phyloP scores from a whole-genome alignment of 2,329 filamentous ascomycete genomes.

The Parafenestella ontariensis region DNA sequence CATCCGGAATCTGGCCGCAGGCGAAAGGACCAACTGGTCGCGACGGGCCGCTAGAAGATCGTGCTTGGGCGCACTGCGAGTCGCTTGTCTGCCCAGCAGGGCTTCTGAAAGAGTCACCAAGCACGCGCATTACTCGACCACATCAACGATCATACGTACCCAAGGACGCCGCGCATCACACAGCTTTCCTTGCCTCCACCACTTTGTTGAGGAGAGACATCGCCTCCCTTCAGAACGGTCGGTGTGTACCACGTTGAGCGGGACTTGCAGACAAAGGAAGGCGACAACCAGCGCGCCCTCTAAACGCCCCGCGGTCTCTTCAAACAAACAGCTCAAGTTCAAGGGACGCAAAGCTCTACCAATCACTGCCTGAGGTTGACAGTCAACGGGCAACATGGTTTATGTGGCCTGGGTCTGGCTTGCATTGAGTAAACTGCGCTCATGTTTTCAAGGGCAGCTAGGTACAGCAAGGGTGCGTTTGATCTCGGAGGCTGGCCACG shows the following conservation, averaged over 20 bases:
- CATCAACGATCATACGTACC: constrained; percentile 1
- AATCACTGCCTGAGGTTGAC: constrained; percentile 17
- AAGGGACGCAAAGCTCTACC: constrained; percentile 11
- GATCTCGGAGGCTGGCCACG: constrained; percentile 16
- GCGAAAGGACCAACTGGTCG: constrained; percentile 25
- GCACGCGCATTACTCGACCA: constrained; percentile 6
- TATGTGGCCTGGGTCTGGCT: constrained; percentile 6
- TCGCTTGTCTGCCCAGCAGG: constrained; percentile 10
- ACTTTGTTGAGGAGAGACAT: constrained; percentile 1
- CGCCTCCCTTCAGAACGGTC: neutral
- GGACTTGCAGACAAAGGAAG: constrained; percentile 7
- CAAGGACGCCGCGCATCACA: neutral
- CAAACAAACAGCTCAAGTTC: neutral
- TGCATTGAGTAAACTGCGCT: constrained; percentile 10
- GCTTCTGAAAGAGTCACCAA: constrained; percentile 11
- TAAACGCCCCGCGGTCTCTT: neutral
- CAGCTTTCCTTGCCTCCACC: neutral
- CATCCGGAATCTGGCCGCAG: constrained; percentile 18
- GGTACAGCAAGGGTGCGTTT: constrained; percentile 14
- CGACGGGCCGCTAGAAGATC: constrained; percentile 36
- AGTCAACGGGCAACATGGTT: constrained; percentile 7
- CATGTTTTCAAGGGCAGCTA: neutral
- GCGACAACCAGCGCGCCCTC: neutral
- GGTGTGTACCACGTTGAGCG: constrained; percentile 6
- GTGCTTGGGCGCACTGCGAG: constrained; percentile 23